Conservation (phyloP, 306 rosid species). For the Acacia crassicarpa region DNA sequence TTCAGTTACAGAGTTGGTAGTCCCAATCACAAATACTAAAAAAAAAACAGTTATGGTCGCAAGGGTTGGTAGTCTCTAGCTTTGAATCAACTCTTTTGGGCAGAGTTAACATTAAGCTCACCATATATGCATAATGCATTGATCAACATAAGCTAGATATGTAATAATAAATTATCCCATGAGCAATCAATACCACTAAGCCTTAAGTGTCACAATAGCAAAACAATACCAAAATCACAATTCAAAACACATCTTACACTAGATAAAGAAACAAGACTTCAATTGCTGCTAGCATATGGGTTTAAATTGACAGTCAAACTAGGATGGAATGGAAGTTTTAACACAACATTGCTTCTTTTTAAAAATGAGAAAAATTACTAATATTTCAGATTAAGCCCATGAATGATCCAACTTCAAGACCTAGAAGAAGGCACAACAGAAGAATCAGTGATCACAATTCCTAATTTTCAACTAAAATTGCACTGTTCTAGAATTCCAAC, state of each 20-base stretch:
- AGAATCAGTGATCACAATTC: background rate
- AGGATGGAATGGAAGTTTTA: too few species aligned
- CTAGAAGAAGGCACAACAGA: background rate
- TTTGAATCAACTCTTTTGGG: background rate
- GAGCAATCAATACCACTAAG: too few species aligned
- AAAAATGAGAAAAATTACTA: background rate
- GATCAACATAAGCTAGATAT: background rate
- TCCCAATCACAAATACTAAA: background rate
- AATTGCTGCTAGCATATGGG: too few species aligned
- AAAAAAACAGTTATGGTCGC: background rate
- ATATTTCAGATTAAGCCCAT: background rate
- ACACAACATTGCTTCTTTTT: too few species aligned
- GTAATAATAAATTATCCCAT: too few species aligned
- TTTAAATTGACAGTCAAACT: too few species aligned
- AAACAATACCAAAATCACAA: too few species aligned
- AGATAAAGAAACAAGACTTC: too few species aligned
- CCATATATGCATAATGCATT: background rate
- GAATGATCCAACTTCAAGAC: background rate
- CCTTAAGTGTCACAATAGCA: too few species aligned
- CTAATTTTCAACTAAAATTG: background rate
- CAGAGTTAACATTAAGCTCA: background rate
- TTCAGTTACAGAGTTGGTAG: too few species aligned
- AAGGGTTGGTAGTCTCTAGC: background rate
- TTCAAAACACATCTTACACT: too few species aligned
- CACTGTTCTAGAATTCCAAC: background rate